These are phyloP conservation scores for Cytospora piceae DNA, from an alignment of 2,329 filamentous ascomycete genomes.

Conservation along the genomic window DNA sequence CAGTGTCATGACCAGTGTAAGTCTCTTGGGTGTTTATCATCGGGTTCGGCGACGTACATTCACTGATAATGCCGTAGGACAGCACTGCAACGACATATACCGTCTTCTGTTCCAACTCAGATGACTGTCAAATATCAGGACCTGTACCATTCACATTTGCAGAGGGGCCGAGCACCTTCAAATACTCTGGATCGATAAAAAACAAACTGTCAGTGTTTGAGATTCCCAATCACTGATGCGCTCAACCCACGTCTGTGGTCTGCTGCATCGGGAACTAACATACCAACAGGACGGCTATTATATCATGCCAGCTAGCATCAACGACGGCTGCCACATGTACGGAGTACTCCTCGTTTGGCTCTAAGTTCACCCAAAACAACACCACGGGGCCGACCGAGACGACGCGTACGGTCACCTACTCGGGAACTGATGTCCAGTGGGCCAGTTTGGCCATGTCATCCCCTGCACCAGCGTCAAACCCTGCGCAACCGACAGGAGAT, in stretches of 20 bases:
- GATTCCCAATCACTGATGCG: neutral
- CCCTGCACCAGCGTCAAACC: constrained; percentile 39
- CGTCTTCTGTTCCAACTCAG: constrained; percentile 51
- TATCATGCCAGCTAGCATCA: constrained; percentile 48
- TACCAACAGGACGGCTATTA: constrained; percentile 45
- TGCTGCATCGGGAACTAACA: neutral
- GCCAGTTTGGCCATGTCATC: constrained; percentile 49
- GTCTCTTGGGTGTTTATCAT: constrained; percentile 22
- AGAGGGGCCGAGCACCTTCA: constrained; percentile 49
- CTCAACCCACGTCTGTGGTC: constrained; percentile 8
- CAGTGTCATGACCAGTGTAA: constrained; percentile 50
- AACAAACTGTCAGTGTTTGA: constrained; percentile 14
- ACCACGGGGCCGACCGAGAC: constrained; percentile 49
- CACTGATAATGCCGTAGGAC: constrained; percentile 38
- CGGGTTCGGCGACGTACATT: constrained; percentile 3
- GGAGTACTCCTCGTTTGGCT: constrained; percentile 50
- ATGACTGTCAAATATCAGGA: constrained; percentile 48
- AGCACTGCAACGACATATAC: constrained; percentile 49
- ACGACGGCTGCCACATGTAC: constrained; percentile 52
- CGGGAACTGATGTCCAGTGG: constrained; percentile 48
- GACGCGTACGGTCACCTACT: constrained; percentile 50
- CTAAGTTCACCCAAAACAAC: constrained; percentile 44
- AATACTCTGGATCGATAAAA: constrained; percentile 22
- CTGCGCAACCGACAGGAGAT: constrained; percentile 27
- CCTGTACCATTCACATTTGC: constrained; percentile 53